Base-by-base conservation (phyloP, 1,284 basidiomycete genomes). In the Golubevia pallescens region DNA sequence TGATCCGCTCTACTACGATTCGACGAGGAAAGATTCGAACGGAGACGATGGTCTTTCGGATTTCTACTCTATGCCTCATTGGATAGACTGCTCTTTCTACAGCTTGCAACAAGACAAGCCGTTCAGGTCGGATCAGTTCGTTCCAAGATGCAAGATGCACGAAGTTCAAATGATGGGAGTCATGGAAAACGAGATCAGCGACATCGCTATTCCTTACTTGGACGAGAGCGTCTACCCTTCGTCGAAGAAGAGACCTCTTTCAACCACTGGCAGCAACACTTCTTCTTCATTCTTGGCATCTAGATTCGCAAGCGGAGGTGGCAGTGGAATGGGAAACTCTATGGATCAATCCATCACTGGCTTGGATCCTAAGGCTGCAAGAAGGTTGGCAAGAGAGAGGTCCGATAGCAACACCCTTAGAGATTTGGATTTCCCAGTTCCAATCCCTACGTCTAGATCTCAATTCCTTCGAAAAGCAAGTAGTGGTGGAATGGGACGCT, bases 1-100 rank as follows among this genome's bases (percentile, higher is more conserved):
- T 1, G 77, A 78, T 55, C 75, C 80, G 52, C 68, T 81, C 34
- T 81, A 78, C 65, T 71, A 76, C 24, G 81, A 84, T 63, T 62
- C 69, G 10, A 65, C 66, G 51, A 68, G 68, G 23, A 48, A 48
- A 16, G 42, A 48, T 16, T 13, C 13, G 8, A 6, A 38, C 10
- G 34, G 34, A 56, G 24, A 56, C 3, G 54, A 56, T 56, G 54
- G 54, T 4, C 10, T 21, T 13, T 57, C 24, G 55, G 73, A 75
- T 58, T 84, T 77, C 57, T 81, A 78, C 61, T 71, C 70, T 2
- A 76, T 84, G 74, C 83, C 83, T 0, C 80, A 80, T 66, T 85
- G 83, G 83, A 74, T 85, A 67, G 82, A 85, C 64, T 81, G 78
- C 69, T 77, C 74, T 63, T 85, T 85, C 65, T 85, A 84, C 71